These are phyloP conservation scores for Amanita brunnescens DNA, from an alignment of 768 basidiomycete species.

Conservation along the genomic window DNA sequence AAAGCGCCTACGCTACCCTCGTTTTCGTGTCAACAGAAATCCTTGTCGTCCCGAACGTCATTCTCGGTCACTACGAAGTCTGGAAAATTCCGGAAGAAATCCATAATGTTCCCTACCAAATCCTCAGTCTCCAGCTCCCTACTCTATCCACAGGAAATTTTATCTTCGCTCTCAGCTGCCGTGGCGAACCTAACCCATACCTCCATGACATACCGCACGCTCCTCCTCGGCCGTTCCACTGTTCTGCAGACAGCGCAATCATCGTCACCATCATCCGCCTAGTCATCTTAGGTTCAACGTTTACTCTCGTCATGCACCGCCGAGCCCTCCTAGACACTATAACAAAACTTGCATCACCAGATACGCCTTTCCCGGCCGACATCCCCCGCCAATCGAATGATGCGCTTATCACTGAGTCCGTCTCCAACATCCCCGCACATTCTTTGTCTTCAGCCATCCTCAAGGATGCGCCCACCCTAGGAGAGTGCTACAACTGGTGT, in stretches of 20 bases:
- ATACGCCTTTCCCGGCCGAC: too few relatives aligned
- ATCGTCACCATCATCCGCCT: conserved; percentile 25
- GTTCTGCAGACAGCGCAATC: conserved; percentile 21
- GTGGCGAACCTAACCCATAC: conserved; percentile 34
- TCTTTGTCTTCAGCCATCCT: too few relatives aligned
- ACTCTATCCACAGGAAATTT: not conserved
- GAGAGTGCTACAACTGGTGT: too few relatives aligned
- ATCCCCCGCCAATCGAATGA: too few relatives aligned
- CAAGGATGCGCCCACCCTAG: too few relatives aligned
- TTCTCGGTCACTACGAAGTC: conserved; percentile 22
- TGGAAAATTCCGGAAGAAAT: conserved; percentile 22
- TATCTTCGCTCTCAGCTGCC: conserved; percentile 15
- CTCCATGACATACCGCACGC: conserved; percentile 7
- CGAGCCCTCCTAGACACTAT: conserved; percentile 17
- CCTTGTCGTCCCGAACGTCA: conserved; percentile 26
- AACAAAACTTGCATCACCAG: not conserved
- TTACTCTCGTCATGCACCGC: conserved; percentile 28
- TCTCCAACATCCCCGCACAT: too few relatives aligned
- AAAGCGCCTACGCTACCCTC: conserved; percentile 21
- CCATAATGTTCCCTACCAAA: conserved; percentile 2
- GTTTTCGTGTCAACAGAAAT: conserved; percentile 26
- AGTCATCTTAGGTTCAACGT: conserved; percentile 9
- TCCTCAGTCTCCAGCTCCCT: conserved; percentile 4
- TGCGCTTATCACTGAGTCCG: too few relatives aligned
- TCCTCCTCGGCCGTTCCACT: conserved; percentile 17